A percentile compares a stretch with the other conserved stretches of the same genome.
Conservation (phyloP, 768 basidiomycete species). For the Tulasnella sp. region DNA sequence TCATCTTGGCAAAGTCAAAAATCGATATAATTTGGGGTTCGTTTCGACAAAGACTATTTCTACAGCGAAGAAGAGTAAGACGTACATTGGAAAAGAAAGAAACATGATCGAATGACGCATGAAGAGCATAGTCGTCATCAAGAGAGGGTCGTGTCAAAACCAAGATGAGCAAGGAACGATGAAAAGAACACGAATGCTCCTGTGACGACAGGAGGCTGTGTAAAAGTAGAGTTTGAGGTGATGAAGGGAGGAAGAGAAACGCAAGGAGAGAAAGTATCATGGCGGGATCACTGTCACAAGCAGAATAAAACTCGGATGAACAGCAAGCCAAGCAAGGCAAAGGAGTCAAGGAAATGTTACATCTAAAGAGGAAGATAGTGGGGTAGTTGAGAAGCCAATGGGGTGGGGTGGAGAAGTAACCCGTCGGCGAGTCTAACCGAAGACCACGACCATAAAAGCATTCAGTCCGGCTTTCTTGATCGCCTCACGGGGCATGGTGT, state of each 20-base stretch:
- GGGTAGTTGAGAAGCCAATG: not conserved
- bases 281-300: not conserved
- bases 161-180: not conserved
- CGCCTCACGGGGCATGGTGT: not conserved
- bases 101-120: not conserved
- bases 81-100: not conserved
- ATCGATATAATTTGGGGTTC: not conserved
- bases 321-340: not conserved
- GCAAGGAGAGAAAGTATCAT: not conserved
- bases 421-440: not conserved
- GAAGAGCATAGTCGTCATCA: not conserved
- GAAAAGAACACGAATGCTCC: not conserved
- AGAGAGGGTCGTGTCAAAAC: not conserved
- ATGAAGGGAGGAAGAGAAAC: not conserved
- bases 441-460: not conserved
- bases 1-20: not conserved
- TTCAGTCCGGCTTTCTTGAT: not conserved
- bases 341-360: not conserved
- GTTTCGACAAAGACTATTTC: not conserved
- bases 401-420: not conserved
- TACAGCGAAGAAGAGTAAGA: not conserved
- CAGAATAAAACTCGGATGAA: no score
- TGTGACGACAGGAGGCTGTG: not conserved
- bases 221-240: not conserved
- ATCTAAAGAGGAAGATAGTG: not conserved